Evolutionary conservation across 768 basidiomycete genomes (phyloP).

Genomic region (Phlebiopsis flavidoalba): DNA sequence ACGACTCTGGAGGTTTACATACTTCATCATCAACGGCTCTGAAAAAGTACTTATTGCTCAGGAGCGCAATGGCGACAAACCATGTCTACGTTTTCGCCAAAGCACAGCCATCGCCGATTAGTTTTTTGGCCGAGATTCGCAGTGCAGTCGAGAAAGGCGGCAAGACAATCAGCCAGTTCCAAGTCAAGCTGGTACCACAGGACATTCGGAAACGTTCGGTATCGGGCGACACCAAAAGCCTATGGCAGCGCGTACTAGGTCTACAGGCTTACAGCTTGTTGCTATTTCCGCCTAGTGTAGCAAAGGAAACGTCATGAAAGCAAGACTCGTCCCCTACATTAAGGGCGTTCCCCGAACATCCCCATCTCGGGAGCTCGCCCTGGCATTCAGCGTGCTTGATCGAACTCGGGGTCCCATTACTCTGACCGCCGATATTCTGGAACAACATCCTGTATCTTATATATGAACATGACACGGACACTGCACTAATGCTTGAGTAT

Average conservation of each 20-base stretch:
- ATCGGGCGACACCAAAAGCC: too few relatives aligned
- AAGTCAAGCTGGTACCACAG: slow-evolving; percentile 94
- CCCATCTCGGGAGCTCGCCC: slow-evolving; percentile 99
- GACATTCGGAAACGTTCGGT: slow-evolving; percentile 83
- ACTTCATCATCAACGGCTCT: slow-evolving; percentile 99
- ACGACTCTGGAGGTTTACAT: slow-evolving; percentile 98
- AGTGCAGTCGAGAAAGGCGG: slow-evolving; percentile 97
- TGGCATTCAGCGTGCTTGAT: slow-evolving; percentile 97
- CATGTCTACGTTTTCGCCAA: slow-evolving; percentile 99
- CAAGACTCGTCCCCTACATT: slow-evolving; percentile 96
- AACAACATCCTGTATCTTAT: slow-evolving; percentile 98
- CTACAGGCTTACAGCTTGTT: not conserved
- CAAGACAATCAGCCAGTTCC: slow-evolving; percentile 96
- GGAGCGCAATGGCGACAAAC: slow-evolving; percentile 98
- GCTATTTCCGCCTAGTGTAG: too few relatives aligned
- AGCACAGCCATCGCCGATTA: slow-evolving; percentile 92
- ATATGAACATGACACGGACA: slow-evolving; percentile 97
- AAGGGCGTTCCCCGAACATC: slow-evolving; percentile 96
- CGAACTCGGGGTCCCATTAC: slow-evolving; percentile 95
- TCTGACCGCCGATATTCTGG: slow-evolving; percentile 96
- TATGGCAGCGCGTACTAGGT: slow-evolving; percentile 1
- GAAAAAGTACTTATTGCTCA: slow-evolving; percentile 99
- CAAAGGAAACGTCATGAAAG: slow-evolving; percentile 91
- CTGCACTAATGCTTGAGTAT: slow-evolving; percentile 95
- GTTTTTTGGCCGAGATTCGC: slow-evolving; percentile 94